These are phyloP conservation scores for Cyclocybe cylindracea DNA, from an alignment of 768 basidiomycete genomes.

Conservation along the genomic window DNA sequence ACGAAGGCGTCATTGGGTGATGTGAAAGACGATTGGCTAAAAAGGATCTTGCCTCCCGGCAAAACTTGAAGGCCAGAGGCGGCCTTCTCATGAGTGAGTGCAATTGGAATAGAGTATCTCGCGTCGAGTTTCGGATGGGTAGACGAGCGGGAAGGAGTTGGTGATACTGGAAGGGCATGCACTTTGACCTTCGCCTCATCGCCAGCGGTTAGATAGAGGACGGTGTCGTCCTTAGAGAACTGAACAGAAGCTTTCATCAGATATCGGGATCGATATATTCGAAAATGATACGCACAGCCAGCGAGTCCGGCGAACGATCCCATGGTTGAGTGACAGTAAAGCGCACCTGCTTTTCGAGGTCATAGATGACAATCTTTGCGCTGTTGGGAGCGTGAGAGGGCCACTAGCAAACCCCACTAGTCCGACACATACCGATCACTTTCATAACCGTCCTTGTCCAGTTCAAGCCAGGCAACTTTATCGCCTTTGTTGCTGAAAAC, in stretches of 20 bases:
- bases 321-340: conserved; percentile 79
- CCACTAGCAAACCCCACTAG: neutral
- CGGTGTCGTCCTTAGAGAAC: conserved; percentile 75
- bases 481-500: conserved; percentile 66
- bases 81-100: conserved; percentile 58
- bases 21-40: conserved; percentile 73
- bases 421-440: conserved; percentile 60
- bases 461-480: conserved; percentile 86
- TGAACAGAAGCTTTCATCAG: conserved; percentile 26
- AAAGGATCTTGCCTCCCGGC: conserved; percentile 59
- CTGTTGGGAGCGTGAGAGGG: conserved; percentile 31
- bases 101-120: conserved; percentile 54
- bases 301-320: conserved; percentile 75
- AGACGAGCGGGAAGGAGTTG: conserved; percentile 55
- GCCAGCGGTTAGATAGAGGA: conserved; percentile 74
- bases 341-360: conserved; percentile 64
- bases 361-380: conserved; percentile 77
- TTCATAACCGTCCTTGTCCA: conserved; percentile 88
- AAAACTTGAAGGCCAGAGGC: conserved; percentile 67
- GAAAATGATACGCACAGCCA: conserved; percentile 48
- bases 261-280: neutral
- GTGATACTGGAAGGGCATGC: conserved; percentile 67
- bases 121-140: conserved; percentile 48
- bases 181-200: conserved; percentile 79
- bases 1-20: conserved; percentile 81